Conservation (phyloP, 768 basidiomycete genomes). For the Grammothele lineata region DNA sequence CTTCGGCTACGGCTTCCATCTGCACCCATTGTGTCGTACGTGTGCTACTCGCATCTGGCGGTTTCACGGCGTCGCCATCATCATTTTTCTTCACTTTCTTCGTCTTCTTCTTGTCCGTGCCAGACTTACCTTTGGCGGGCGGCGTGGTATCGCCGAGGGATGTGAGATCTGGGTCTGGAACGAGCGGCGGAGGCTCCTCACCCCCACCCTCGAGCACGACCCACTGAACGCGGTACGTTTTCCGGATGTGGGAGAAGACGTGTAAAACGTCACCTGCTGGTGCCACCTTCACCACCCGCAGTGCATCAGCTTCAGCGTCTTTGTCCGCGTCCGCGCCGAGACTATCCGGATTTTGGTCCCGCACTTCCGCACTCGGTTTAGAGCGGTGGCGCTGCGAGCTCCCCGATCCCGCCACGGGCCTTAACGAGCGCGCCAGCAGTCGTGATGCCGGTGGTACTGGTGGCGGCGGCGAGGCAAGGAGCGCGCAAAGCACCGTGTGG, state of each 20-base stretch:
- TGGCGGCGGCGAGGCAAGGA: conserved; percentile 29
- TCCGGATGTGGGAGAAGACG: conserved; percentile 86
- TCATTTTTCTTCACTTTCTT: conserved; percentile 1
- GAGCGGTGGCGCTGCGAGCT: not conserved
- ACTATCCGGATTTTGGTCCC: too few relatives aligned
- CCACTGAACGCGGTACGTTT: conserved; percentile 79
- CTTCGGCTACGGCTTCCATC: conserved; percentile 47
- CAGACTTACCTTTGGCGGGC: not conserved
- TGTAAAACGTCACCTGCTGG: conserved; percentile 68
- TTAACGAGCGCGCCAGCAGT: not conserved
- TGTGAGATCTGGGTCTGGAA: conserved; percentile 1
- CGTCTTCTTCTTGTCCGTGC: not conserved
- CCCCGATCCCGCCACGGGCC: conserved; percentile 6
- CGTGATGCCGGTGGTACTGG: too few relatives aligned
- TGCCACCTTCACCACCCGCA: conserved; percentile 41
- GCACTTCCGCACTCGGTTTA: too few relatives aligned
- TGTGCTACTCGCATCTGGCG: not conserved
- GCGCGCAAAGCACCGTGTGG: conserved; percentile 32
- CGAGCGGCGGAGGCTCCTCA: conserved; percentile 36
- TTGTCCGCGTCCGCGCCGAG: conserved; percentile 4
- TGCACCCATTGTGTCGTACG: conserved; percentile 42
- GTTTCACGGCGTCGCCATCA: not conserved
- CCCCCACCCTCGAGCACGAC: conserved; percentile 57
- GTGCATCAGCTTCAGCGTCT: not conserved
- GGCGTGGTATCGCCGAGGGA: not conserved